Percentiles rank a stretch among this genome's conserved stretches.
Evolutionary conservation across 176 grass and related monocot species (phyloP).

Genomic region (Cenchrus americanus): DNA sequence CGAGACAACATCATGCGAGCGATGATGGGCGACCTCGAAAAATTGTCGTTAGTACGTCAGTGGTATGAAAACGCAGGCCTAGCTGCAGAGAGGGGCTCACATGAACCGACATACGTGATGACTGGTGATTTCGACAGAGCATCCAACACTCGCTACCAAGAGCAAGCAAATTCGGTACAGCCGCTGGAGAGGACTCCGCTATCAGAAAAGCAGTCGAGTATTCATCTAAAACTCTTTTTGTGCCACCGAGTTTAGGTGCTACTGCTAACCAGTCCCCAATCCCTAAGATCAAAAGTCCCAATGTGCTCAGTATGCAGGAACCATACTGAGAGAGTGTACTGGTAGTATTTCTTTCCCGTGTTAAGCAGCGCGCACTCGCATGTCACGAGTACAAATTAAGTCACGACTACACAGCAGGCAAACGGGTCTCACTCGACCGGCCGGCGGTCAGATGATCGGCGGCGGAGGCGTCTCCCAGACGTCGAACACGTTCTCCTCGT

Average conservation of each 20-base stretch:
- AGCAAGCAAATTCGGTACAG: not conserved
- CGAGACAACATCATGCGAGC: not conserved
- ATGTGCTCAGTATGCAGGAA: constrained; percentile 20
- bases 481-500: constrained; percentile 98
- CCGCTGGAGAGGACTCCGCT: not conserved
- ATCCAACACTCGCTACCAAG: constrained; percentile 11
- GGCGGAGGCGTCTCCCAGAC: constrained; percentile 92
- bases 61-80: not conserved
- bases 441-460: constrained; percentile 69
- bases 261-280: too few species aligned
- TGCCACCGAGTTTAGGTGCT: constrained; percentile 11
- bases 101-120: constrained; percentile 16
- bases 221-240: not conserved
- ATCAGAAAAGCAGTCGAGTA: not conserved
- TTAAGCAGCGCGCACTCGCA: not conserved
- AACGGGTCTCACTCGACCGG: not conserved
- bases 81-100: not conserved
- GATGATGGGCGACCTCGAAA: not conserved
- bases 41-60: not conserved
- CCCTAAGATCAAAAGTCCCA: constrained; percentile 16
- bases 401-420: not conserved
- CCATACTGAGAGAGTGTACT: not conserved
- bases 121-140: constrained; percentile 44
- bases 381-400: not conserved
- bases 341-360: constrained; percentile 15